phyloP scores from a whole-genome alignment of 176 grass and related monocot genomes.

The Ampelocalamus luodianensis region DNA sequence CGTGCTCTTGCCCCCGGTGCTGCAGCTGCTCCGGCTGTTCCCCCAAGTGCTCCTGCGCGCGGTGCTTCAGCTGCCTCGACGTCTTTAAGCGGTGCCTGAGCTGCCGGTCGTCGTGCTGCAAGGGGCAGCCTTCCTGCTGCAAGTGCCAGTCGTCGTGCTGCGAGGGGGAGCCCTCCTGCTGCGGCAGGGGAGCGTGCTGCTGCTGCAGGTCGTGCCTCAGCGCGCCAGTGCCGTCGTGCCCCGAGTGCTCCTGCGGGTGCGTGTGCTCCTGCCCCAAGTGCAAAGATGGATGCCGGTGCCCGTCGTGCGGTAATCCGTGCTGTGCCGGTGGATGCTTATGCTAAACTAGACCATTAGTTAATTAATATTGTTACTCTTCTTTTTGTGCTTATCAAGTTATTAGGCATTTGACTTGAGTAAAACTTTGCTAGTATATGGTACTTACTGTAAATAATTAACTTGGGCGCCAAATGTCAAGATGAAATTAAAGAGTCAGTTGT shows the following conservation, averaged over 20 bases:
- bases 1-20: constrained; percentile 17
- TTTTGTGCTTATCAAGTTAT: constrained; percentile 5
- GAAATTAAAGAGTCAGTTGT: constrained; percentile 3
- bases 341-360: constrained; percentile 27
- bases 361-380: not conserved
- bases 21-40: constrained; percentile 15
- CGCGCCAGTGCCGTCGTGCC: constrained; percentile 51
- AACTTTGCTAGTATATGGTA: constrained; percentile 1
- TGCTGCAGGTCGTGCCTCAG: constrained; percentile 30
- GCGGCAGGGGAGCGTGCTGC: constrained; percentile 43
- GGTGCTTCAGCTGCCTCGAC: constrained; percentile 37
- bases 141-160: constrained; percentile 60
- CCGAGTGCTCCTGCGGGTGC: constrained; percentile 86
- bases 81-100: constrained; percentile 20
- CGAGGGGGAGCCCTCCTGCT: constrained; percentile 35
- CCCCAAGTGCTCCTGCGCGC: constrained; percentile 26
- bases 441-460: constrained; percentile 27
- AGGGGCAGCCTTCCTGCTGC: constrained; percentile 49
- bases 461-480: not conserved
- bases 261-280: constrained; percentile 75
- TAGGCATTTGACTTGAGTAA: not conserved
- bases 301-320: constrained; percentile 56
- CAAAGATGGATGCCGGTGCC: constrained; percentile 54
- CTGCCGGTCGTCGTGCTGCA: constrained; percentile 50
- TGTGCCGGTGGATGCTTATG: constrained; percentile 70